Percentiles rank a stretch among this genome's conserved stretches.
Evolutionary conservation across 2,329 filamentous ascomycete genomes (phyloP).

Genomic region (Fusarium albosuccineum): DNA sequence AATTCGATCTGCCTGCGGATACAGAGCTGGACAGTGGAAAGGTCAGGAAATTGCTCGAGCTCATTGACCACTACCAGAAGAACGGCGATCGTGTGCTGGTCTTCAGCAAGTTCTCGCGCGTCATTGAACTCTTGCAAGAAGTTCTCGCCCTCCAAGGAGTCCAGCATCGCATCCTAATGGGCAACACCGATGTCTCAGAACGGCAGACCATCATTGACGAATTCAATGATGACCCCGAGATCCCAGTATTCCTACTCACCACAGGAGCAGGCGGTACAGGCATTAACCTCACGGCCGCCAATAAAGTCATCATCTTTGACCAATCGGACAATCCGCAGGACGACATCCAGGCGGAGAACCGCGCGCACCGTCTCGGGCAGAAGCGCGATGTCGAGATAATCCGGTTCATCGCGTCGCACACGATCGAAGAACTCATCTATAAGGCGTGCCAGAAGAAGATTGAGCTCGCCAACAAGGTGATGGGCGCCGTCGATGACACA

Average conservation of each 20-base stretch:
- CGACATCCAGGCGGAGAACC: constrained; percentile 97
- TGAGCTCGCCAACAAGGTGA: constrained; percentile 78
- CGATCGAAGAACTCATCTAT: constrained; percentile 94
- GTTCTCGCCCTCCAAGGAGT: constrained; percentile 81
- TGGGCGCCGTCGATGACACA: constrained; percentile 55
- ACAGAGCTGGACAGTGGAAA: constrained; percentile 80
- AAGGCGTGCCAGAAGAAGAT: constrained; percentile 93
- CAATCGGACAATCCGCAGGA: constrained; percentile 98
- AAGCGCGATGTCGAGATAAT: constrained; percentile 91
- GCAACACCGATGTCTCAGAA: constrained; percentile 82
- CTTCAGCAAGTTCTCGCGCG: constrained; percentile 93
- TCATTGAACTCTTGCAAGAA: constrained; percentile 90
- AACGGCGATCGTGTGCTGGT: constrained; percentile 90
- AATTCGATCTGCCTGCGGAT: constrained; percentile 66
- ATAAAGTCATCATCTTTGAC: constrained; percentile 98
- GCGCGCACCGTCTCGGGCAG: constrained; percentile 94
- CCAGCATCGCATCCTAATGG: constrained; percentile 87
- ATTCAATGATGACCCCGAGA: constrained; percentile 80
- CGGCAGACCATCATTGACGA: constrained; percentile 90
- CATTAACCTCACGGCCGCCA: constrained; percentile 94
- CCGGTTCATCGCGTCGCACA: constrained; percentile 81
- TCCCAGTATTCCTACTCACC: constrained; percentile 92
- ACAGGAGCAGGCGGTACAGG: constrained; percentile 97
- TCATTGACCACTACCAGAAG: constrained; percentile 78
- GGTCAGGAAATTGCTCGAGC: constrained; percentile 80